Conservation (phyloP, 1,139 yeast genomes). For the Hyphopichia pseudoburtonii region DNA sequence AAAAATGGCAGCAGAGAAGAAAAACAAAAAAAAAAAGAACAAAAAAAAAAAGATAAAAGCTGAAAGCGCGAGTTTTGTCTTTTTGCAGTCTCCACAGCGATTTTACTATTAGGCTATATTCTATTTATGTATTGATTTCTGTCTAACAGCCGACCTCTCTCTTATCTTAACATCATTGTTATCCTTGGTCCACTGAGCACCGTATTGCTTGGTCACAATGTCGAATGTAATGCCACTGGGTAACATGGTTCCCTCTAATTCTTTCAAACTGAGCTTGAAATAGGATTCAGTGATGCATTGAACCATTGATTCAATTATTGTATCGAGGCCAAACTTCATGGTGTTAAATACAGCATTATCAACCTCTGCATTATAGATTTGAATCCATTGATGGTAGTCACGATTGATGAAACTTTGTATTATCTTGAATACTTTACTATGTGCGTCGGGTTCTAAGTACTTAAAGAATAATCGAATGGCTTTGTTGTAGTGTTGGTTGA, state of each 20-base stretch:
- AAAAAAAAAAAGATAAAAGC: too few species aligned
- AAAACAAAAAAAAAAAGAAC: too few species aligned
- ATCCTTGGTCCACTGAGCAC: slow-evolving; percentile 34
- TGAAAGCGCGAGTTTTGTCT: too few species aligned
- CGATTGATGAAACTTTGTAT: slow-evolving; percentile 35
- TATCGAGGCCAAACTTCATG: slow-evolving; percentile 42
- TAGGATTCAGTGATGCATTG: slow-evolving; percentile 35
- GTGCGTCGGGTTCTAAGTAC: slow-evolving; percentile 22
- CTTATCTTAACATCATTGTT: too few species aligned
- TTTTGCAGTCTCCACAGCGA: too few species aligned
- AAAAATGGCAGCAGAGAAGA: too few species aligned
- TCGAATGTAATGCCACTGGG: slow-evolving; percentile 28
- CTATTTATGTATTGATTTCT: too few species aligned
- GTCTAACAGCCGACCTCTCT: too few species aligned
- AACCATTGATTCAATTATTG: slow-evolving; percentile 30
- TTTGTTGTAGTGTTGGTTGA: slow-evolving; percentile 32
- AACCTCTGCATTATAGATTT: slow-evolving; percentile 28
- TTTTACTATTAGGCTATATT: too few species aligned
- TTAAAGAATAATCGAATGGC: slow-evolving; percentile 34
- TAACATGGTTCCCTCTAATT: slow-evolving; percentile 20
- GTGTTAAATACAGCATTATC: slow-evolving; percentile 29
- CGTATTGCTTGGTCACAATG: slow-evolving; percentile 18
- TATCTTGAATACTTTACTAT: slow-evolving; percentile 20
- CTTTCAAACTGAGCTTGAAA: slow-evolving; percentile 25
- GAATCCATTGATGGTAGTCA: slow-evolving; percentile 46